Conservation (phyloP, 768 basidiomycete species). For the Infundibulicybe gibba region DNA sequence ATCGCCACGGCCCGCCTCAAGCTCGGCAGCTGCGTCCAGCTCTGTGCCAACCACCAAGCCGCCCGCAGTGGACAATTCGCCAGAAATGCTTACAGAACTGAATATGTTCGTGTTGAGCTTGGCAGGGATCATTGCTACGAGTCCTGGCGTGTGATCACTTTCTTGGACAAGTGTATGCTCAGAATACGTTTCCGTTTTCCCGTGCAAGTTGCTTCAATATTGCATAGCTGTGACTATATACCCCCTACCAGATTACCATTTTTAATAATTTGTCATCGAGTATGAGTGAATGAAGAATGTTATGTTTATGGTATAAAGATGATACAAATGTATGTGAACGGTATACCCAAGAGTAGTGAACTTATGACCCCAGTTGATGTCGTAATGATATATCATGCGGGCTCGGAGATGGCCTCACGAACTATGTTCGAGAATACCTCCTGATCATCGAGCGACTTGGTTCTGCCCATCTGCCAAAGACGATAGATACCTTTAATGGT, state of each 20-base stretch:
- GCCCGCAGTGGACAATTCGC: background rate
- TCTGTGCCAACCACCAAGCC: too few relatives aligned
- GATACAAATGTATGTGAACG: background rate
- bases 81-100: background rate
- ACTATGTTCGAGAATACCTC: conserved; percentile 36
- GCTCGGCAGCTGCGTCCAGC: too few relatives aligned
- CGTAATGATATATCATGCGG: conserved; percentile 1
- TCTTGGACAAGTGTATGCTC: too few relatives aligned
- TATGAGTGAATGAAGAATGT: too few relatives aligned
- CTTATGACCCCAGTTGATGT: background rate
- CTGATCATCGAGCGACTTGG: conserved; percentile 17
- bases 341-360: too few relatives aligned
- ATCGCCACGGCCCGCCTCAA: background rate
- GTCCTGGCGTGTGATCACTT: background rate
- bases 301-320: too few relatives aligned
- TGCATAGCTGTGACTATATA: too few relatives aligned
- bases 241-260: too few relatives aligned
- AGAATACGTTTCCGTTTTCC: too few relatives aligned
- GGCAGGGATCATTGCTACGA: background rate
- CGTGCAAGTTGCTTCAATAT: too few relatives aligned
- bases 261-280: too few relatives aligned
- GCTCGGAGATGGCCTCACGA: conserved; percentile 22
- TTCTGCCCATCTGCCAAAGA: conserved; percentile 49
- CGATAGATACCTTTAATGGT: conserved; percentile 53
- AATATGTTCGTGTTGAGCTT: background rate